Percentiles rank a stretch among this genome's conserved stretches.
Conservation (phyloP, 108 stramenopile genomes). For the Fragilaria crotonensis region DNA sequence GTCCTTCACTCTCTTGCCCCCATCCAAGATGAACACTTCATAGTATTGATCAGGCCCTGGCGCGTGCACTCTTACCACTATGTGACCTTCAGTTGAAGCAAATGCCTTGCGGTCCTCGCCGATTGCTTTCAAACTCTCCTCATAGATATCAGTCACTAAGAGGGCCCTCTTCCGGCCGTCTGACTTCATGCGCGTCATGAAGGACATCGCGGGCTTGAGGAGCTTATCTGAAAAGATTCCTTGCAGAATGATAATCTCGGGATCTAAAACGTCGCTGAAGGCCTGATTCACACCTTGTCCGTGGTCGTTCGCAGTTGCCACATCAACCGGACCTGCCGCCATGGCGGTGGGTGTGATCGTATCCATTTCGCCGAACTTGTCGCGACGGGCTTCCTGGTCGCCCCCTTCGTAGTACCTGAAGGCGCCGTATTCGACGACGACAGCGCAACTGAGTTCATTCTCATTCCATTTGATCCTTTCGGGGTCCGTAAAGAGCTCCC, state of each 20-base stretch:
- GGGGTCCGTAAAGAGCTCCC: too few species aligned
- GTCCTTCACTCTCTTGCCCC: too few species aligned
- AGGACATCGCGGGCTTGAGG: too few species aligned
- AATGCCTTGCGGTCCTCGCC: too few species aligned
- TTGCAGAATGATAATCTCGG: neutral
- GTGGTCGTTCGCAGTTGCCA: slow-evolving; percentile 1
- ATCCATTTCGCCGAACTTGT: neutral
- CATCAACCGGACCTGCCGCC: slow-evolving; percentile 3
- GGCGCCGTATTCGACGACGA: slow-evolving; percentile 1
- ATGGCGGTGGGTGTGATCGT: neutral
- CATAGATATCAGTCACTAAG: too few species aligned
- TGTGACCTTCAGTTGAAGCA: neutral
- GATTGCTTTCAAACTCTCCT: too few species aligned
- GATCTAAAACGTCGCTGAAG: neutral
- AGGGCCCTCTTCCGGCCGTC: too few species aligned
- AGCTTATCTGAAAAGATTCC: neutral
- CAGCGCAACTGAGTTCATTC: neutral
- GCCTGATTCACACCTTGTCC: neutral
- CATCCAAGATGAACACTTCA: neutral
- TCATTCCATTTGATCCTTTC: neutral
- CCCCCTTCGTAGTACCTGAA: neutral
- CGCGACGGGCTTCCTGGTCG: neutral
- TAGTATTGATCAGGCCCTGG: neutral
- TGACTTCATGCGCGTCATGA: too few species aligned
- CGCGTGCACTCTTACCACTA: neutral